Conservation (phyloP, 1,284 basidiomycete species). For the Cutaneotrichosporon mucoides region DNA sequence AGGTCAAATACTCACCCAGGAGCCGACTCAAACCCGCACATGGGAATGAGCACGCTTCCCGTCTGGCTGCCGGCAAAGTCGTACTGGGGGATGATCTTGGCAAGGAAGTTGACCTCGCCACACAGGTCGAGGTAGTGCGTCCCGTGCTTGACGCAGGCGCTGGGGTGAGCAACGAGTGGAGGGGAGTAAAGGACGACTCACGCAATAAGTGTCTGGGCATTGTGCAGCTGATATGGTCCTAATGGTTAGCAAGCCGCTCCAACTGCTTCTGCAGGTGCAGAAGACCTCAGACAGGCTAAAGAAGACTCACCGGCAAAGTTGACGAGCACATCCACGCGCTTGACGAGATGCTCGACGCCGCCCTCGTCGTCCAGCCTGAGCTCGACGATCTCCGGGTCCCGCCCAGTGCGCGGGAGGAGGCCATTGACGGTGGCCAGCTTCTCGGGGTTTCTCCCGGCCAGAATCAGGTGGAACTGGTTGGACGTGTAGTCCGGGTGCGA, state of each 20-base stretch:
- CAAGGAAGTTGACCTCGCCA: slow-evolving; percentile 58
- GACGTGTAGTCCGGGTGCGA: slow-evolving; percentile 28
- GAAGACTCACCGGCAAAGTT: slow-evolving; percentile 33
- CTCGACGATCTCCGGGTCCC: slow-evolving; percentile 21
- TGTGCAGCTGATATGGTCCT: slow-evolving; percentile 31
- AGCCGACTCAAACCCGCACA: slow-evolving; percentile 69
- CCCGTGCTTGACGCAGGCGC: slow-evolving; percentile 56
- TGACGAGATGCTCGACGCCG: slow-evolving; percentile 29
- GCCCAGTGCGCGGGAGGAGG: background rate
- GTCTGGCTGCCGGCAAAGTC: slow-evolving; percentile 65
- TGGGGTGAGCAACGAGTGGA: slow-evolving; percentile 25
- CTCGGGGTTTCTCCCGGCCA: slow-evolving; percentile 38
- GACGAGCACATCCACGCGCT: slow-evolving; percentile 28
- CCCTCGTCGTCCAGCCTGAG: slow-evolving; percentile 29
- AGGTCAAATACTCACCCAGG: slow-evolving; percentile 53
- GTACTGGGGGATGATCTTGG: slow-evolving; percentile 57
- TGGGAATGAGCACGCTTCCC: slow-evolving; percentile 63
- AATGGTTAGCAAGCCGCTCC: too few relatives aligned
- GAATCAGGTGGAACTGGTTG: slow-evolving; percentile 32
- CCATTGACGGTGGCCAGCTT: slow-evolving; percentile 32
- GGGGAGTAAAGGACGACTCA: slow-evolving; percentile 6
- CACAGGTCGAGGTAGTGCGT: slow-evolving; percentile 64
- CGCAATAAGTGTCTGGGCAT: slow-evolving; percentile 35
- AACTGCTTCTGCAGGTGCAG: too few relatives aligned
- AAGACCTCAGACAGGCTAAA: too few relatives aligned